Conservation (phyloP, 495 filamentous ascomycete species). For the Aspergillus carlsbadensis region DNA sequence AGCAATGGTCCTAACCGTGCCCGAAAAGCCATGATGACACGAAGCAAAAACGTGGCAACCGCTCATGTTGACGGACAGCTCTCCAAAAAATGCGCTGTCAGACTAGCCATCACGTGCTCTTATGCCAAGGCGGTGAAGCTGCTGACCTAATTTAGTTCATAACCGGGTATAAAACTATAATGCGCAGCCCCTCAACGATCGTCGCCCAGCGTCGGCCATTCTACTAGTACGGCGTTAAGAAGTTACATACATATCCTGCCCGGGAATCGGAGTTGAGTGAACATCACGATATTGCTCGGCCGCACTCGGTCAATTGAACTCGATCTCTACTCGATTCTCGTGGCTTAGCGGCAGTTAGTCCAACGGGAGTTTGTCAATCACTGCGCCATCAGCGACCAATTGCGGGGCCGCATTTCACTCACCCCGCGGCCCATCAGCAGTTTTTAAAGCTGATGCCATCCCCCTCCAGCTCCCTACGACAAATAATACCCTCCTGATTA, state of each 20-base stretch:
- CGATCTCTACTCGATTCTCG: too few species aligned
- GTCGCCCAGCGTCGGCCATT: neutral
- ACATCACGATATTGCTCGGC: neutral
- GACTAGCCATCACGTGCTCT: neutral
- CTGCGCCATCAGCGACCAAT: conserved; percentile 36
- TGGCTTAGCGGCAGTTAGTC: too few species aligned
- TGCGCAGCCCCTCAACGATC: neutral
- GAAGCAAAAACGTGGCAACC: neutral
- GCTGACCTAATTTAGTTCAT: neutral
- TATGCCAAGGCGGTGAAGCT: neutral
- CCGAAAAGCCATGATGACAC: conserved; percentile 37
- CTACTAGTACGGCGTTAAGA: neutral
- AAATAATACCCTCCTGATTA: neutral
- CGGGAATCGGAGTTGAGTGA: neutral
- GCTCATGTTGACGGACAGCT: neutral
- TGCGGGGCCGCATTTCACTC: conserved; percentile 45
- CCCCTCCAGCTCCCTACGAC: neutral
- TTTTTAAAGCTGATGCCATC: conserved; percentile 11
- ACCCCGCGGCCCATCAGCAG: conserved; percentile 43
- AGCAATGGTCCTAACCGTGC: conserved; percentile 29
- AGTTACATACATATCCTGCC: too few species aligned
- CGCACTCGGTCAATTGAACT: too few species aligned
- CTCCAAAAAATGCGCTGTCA: neutral
- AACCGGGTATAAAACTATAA: too few species aligned
- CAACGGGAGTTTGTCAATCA: neutral